phyloP scores from a whole-genome alignment of 345 rosid genomes.

The Camelina sativa region DNA sequence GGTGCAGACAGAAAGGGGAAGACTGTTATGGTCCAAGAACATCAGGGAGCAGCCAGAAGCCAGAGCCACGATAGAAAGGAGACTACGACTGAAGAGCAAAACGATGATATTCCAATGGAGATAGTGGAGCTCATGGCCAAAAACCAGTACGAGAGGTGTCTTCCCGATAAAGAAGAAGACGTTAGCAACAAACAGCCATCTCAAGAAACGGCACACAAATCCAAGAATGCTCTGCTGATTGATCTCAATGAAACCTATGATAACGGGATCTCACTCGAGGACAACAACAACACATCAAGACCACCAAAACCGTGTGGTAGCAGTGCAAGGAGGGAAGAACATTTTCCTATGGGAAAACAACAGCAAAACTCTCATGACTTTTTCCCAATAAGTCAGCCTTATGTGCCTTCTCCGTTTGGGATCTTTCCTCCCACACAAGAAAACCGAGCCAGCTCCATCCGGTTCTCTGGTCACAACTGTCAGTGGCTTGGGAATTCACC shows the following conservation, averaged over 20 bases:
- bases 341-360: constrained; percentile 31
- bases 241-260: constrained; percentile 56
- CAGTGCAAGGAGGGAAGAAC: constrained; percentile 50
- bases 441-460: constrained; percentile 49
- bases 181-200: constrained; percentile 40
- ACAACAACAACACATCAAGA: constrained; percentile 52
- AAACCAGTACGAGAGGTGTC: constrained; percentile 85
- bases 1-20: constrained; percentile 54
- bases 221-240: constrained; percentile 46
- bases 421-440: constrained; percentile 52
- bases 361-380: constrained; percentile 49
- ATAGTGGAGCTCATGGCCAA: constrained; percentile 95
- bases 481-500: constrained; percentile 55
- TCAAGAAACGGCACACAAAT: constrained; percentile 44
- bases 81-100: constrained; percentile 56
- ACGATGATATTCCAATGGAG: constrained; percentile 95
- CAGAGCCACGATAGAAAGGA: constrained; percentile 49
- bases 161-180: constrained; percentile 64
- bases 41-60: constrained; percentile 44
- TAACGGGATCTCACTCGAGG: constrained; percentile 49
- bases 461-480: constrained; percentile 52
- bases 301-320: constrained; percentile 49
- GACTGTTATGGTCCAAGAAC: constrained; percentile 45
- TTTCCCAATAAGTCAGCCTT: constrained; percentile 54
- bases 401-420: constrained; percentile 47